Evolutionary conservation across 1,284 basidiomycete genomes (phyloP), one percentile per base, ranked within the genome.

Genomic region (Athelia psychrophila): DNA sequence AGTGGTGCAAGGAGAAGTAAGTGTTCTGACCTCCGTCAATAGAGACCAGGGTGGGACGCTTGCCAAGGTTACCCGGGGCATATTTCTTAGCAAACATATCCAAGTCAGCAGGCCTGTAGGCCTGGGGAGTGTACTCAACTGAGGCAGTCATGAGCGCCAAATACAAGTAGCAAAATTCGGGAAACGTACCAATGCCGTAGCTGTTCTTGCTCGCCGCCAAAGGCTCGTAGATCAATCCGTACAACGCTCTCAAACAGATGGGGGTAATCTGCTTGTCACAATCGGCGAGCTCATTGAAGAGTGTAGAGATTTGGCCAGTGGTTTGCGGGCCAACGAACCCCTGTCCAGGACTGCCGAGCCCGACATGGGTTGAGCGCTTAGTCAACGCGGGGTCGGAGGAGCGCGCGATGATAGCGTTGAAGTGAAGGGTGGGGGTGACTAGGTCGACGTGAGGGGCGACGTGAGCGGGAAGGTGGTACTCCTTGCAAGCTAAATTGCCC

Each of bases 41-140:
- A 15, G 71, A 66, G 13, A 70, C 59, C 1, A 78, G 53, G n/a
- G 61, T 65, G 1, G 79, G 78, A 0, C 70, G 60, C 44, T 68
- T 63, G 2, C 75, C 75, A 12, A 74, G 62, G 27, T 75, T 59
- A 23, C 54, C 60, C 24, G 60, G 56, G 2, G 74, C 70, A 58
- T 73, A 78, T 53, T 73, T 72, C 30, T 54, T 58, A 51, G 73
- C 71, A 61, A 79, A 80, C 54, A 72, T 58, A 54, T 79, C 73
- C 16, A 80, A 64, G 52, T 80, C 78, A 1, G 66, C 59, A 48
- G 71, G 70, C 13, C 70, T 51, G 56, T 75, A 77, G 2, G 75
- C 67, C 58, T 79, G 72, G 5, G 78, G 76, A 2, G 77, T 78
- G 54, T 76, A 79, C 60, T 79, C 77, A 42, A 79, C 78, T 71